Conservation (phyloP, 2,329 filamentous ascomycete genomes). For the Alternaria novae-zelandiae region DNA sequence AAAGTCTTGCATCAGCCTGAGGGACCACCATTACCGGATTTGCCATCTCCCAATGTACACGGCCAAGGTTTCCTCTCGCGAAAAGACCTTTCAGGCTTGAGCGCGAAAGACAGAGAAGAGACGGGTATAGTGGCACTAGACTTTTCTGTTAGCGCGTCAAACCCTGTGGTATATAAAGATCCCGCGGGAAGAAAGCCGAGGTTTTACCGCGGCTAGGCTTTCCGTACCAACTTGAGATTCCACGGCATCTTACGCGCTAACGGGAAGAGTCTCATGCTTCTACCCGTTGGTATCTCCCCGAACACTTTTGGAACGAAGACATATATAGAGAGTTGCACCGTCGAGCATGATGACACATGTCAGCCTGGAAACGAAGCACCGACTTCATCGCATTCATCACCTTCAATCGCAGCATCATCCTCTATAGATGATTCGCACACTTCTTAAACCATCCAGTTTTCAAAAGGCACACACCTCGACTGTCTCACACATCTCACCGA, state of each 20-base stretch:
- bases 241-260: background rate
- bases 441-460: background rate
- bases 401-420: background rate
- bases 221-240: background rate
- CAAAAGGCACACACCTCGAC: constrained; percentile 5
- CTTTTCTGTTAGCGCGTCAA: no score
- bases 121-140: no score
- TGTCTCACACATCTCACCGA: constrained; percentile 1
- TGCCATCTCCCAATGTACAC: no score
- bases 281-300: background rate
- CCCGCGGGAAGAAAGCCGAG: background rate
- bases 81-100: no score
- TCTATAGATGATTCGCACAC: constrained; percentile 12
- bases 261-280: background rate
- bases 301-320: background rate
- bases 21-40: no score
- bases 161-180: background rate
- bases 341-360: background rate
- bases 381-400: background rate
- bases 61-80: no score
- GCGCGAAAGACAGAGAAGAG: no score
- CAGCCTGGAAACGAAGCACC: background rate
- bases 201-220: background rate
- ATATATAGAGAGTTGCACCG: background rate
- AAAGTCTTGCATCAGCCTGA: no score